A percentile compares a stretch with the other conserved stretches of the same genome.
Evolutionary conservation across 371 early-diverging fungal genomes (phyloP).

Genomic region (Apophysomyces variabilis): DNA sequence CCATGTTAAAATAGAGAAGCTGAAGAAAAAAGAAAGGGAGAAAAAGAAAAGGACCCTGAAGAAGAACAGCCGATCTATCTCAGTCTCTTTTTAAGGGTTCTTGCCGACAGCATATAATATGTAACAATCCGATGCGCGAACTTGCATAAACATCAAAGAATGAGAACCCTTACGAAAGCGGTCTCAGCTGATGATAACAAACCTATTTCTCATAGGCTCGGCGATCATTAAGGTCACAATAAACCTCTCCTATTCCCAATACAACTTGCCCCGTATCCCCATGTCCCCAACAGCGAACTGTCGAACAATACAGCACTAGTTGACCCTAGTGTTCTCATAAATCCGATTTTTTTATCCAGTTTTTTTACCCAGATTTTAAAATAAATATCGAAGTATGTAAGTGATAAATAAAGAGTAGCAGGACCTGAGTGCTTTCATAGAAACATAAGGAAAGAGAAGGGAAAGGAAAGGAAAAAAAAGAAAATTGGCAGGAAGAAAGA

Average conservation of each 20-base stretch:
- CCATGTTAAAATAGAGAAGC: slow-evolving; percentile 1
- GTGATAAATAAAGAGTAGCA: slow-evolving; percentile 5
- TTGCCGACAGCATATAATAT: not conserved
- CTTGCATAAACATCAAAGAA: not conserved
- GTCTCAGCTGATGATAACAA: slow-evolving; percentile 1
- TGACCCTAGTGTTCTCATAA: not conserved
- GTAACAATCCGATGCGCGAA: not conserved
- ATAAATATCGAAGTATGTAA: not conserved
- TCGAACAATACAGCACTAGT: not conserved
- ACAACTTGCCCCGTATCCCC: slow-evolving; percentile 11
- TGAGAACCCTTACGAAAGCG: not conserved
- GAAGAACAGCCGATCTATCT: not conserved
- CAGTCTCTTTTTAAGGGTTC: slow-evolving; percentile 9
- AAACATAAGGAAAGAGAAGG: slow-evolving; percentile 7
- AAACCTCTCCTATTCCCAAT: slow-evolving; percentile 1
- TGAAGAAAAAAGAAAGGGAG: slow-evolving; percentile 1
- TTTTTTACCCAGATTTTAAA: not conserved
- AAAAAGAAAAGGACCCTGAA: not conserved
- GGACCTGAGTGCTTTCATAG: slow-evolving; percentile 1
- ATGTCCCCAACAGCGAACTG: not conserved
- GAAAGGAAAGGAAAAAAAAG: not conserved
- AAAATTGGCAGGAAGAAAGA: not conserved
- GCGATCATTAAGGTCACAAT: not conserved
- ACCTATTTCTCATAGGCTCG: slow-evolving; percentile 6
- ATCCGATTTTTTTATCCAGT: not conserved